Base-by-base conservation (phyloP, 1,284 basidiomycete genomes). In the Melanopsichium pennsylvanicum region DNA sequence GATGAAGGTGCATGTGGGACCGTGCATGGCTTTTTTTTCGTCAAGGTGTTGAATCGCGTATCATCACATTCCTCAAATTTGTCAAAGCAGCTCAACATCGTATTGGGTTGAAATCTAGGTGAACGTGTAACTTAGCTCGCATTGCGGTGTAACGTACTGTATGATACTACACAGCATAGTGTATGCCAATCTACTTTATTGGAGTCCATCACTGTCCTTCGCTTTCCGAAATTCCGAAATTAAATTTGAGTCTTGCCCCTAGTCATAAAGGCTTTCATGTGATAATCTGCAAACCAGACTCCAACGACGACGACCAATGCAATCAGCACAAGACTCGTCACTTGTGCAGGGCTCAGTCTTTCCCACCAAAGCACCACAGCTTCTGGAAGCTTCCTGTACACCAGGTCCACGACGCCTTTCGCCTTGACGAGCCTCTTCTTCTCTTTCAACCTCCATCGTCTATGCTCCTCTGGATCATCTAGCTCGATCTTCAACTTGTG, bases 401-500 rank as follows among this genome's bases (percentile, higher is more conserved):
- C 6, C 21, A 15, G 43, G 0, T 12, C 60, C 25, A 48, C 2
- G 34, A 48, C 25, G 0, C 60, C 54, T 8, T 38, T 22, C 26
- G 55, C 23, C 21, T 40, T 15, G 4, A 63, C 33, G 15, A 51
- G 25, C 25, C 21, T 25, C 5, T 56, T 51, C 11, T 33, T 32
- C 32, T 39, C n/a, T 12, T 43, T 43, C 15, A 62, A 9, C 18
- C 56, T 23, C 27, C 45, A 15, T 25, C 43, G 19, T 26, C 39
- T 47, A 18, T 52, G 43, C 13, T 19, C 41, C 8, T 52, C 22
- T 5, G 46, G 38, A 29, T 69, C 42, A 1, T 52, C 42, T 31
- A 71, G 13, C 35, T 54, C 52, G 38, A 75, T 60, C 50, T 52
- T 48, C 16, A 73, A 39, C 38, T 45, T 59, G 52, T 75, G 73